Conservation (phyloP, 768 basidiomycete genomes). For the Trametes cingulata region DNA sequence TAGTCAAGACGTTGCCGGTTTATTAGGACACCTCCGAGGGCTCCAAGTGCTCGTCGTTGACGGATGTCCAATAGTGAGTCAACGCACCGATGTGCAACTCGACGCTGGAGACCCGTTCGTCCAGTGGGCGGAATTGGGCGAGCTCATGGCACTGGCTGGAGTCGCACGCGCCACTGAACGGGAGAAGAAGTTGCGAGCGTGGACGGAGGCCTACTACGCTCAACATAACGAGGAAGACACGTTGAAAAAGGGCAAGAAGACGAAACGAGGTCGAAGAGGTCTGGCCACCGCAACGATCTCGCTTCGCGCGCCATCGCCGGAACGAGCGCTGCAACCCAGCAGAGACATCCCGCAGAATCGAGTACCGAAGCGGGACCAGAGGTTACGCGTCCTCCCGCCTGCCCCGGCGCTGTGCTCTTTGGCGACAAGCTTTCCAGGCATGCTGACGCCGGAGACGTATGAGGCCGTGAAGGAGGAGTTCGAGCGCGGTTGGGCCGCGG, state of each 20-base stretch:
- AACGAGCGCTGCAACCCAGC: neutral
- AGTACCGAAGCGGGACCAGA: conserved; percentile 28
- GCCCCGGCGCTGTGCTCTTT: conserved; percentile 50
- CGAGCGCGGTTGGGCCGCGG: conserved; percentile 62
- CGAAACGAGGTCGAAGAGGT: conserved; percentile 52
- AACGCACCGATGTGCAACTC: conserved; percentile 43
- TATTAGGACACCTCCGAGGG: conserved; percentile 50
- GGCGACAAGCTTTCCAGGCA: conserved; percentile 38
- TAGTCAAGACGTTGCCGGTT: conserved; percentile 51
- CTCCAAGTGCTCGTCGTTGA: conserved; percentile 75
- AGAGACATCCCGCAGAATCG: neutral
- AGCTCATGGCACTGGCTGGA: conserved; percentile 60
- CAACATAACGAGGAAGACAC: neutral
- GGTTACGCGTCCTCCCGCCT: conserved; percentile 60
- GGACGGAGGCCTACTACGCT: conserved; percentile 41
- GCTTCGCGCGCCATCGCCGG: conserved; percentile 33
- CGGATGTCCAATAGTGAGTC: conserved; percentile 43
- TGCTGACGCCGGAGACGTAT: conserved; percentile 37
- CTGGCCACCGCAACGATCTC: conserved; percentile 69
- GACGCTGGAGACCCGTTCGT: conserved; percentile 49
- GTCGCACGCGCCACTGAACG: conserved; percentile 61
- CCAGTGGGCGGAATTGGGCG: conserved; percentile 63
- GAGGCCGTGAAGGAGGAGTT: conserved; percentile 51
- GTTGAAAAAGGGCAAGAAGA: conserved; percentile 1
- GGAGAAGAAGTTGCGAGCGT: conserved; percentile 60